Conservation (phyloP, 2,329 filamentous ascomycete genomes). For the Aspergillus melleus region DNA sequence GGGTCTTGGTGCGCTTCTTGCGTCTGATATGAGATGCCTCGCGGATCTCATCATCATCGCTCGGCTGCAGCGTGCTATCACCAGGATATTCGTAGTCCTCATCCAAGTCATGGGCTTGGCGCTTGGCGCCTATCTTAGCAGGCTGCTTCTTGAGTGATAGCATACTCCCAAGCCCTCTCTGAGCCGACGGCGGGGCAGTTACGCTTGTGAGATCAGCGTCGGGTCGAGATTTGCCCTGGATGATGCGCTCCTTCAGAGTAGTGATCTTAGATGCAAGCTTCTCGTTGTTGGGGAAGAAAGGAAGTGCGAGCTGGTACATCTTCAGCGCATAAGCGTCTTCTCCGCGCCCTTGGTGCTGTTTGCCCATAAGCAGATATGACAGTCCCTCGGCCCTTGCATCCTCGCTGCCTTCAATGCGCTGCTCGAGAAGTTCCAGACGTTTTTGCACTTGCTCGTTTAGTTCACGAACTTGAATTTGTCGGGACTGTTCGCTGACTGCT, state of each 20-base stretch:
- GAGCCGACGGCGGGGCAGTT: constrained; percentile 20
- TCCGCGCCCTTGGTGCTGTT: constrained; percentile 82
- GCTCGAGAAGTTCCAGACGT: constrained; percentile 80
- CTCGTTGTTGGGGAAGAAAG: constrained; percentile 81
- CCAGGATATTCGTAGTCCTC: constrained; percentile 31
- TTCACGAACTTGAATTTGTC: constrained; percentile 46
- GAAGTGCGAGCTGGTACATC: constrained; percentile 82
- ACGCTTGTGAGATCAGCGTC: constrained; percentile 14
- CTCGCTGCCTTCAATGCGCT: constrained; percentile 76
- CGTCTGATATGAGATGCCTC: constrained; percentile 22
- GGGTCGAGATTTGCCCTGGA: constrained; percentile 33
- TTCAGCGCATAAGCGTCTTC: constrained; percentile 75
- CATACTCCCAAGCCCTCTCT: constrained; percentile 32
- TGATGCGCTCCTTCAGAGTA: constrained; percentile 53
- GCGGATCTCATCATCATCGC: constrained; percentile 30
- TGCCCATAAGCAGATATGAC: constrained; percentile 83
- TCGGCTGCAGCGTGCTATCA: constrained; percentile 24
- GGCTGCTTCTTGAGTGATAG: constrained; percentile 33
- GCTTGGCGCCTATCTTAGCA: constrained; percentile 26
- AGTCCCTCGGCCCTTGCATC: constrained; percentile 79
- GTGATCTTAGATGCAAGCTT: constrained; percentile 65
- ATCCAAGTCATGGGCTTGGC: constrained; percentile 31
- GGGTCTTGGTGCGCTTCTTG: constrained; percentile 31
- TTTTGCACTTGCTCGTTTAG: constrained; percentile 77
- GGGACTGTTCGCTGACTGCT: constrained; percentile 57